Conservation (phyloP, 495 filamentous ascomycete genomes). For the Penicillium cataractarum region DNA sequence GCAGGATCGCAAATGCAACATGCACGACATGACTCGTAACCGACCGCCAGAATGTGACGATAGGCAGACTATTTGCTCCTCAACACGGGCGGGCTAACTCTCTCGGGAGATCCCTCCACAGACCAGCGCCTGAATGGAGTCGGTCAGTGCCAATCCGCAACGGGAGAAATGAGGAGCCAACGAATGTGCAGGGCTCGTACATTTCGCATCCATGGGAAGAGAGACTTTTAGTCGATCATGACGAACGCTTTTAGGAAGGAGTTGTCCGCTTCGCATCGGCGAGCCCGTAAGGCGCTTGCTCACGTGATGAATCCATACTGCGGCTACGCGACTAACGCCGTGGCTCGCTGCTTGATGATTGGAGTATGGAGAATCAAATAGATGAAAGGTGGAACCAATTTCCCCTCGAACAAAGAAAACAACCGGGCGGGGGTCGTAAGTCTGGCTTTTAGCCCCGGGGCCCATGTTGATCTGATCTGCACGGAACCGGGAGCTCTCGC, state of each 20-base stretch:
- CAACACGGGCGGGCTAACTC: background rate
- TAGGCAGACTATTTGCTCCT: constrained; percentile 8
- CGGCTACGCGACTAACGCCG: constrained; percentile 34
- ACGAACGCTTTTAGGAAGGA: constrained; percentile 13
- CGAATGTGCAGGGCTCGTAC: background rate
- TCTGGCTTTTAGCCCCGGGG: constrained; percentile 13
- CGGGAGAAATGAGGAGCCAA: too few relatives aligned
- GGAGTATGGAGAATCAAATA: constrained; percentile 7
- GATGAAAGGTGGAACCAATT: constrained; percentile 12
- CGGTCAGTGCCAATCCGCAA: constrained; percentile 1
- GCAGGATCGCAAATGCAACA: constrained; percentile 17
- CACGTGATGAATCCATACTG: constrained; percentile 28
- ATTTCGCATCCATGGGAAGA: background rate
- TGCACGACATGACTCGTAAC: constrained; percentile 36
- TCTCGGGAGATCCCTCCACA: constrained; percentile 7
- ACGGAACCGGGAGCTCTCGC: constrained; percentile 31
- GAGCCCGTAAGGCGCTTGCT: constrained; percentile 3
- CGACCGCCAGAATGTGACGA: constrained; percentile 17
- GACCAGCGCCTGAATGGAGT: constrained; percentile 1
- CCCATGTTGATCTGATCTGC: constrained; percentile 39
- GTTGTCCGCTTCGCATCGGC: background rate
- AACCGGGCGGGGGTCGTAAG: background rate
- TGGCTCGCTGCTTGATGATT: constrained; percentile 13
- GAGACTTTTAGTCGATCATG: constrained; percentile 3
- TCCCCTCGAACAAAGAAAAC: constrained; percentile 2